Evolutionary conservation across 2,329 filamentous ascomycete genomes (phyloP), one percentile per base, ranked within the genome.

Genomic region (Dothistroma pini): DNA sequence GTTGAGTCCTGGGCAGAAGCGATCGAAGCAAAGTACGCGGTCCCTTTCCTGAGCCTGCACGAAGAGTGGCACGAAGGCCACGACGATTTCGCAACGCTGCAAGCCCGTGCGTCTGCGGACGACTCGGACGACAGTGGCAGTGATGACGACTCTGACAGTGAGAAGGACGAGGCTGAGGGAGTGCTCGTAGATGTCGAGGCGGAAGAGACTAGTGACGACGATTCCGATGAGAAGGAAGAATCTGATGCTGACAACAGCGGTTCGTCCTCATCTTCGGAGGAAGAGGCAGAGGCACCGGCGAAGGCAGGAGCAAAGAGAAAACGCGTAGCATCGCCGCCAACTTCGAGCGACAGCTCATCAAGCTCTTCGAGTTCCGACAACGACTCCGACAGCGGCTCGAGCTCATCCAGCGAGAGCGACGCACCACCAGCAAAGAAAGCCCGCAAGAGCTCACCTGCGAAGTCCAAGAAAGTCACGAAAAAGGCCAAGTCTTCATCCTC

Each of bases 401-500:
- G 67, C 19, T 55, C 62, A 16, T 58, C 49, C 32, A 61, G 52
- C 41, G 74, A 71, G 61, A 72, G 35, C 68, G 72, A 59, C 16
- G 72, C 74, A 32, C 63, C 66, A 29, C 69, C 70, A 21, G 63
- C 68, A 48, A 75, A 73, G 68, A 69, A 72, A 59, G 57, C 63
- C 59, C 71, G 74, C 54, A 60, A 63, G 9, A 29, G 12, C 19
- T 22, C n/a, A 12, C 61, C 65, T 16, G 56, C 53, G 38, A 64
- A 56, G 25, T 57, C 59, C 21, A 48, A 34, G 29, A 58, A 44
- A n/a, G 60, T 59, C 63, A 35, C 38, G 56, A 55, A 60, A 56
- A 68, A 65, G 14, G 51, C 60, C 4, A 58, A 66, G 47, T 54
- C 63, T 19, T 63, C 65, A 68, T 69, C 71, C 69, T 75, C 69